Evolutionary conservation across 164 flowering plant species (phyloP).

Genomic region (Akebia trifoliata): DNA sequence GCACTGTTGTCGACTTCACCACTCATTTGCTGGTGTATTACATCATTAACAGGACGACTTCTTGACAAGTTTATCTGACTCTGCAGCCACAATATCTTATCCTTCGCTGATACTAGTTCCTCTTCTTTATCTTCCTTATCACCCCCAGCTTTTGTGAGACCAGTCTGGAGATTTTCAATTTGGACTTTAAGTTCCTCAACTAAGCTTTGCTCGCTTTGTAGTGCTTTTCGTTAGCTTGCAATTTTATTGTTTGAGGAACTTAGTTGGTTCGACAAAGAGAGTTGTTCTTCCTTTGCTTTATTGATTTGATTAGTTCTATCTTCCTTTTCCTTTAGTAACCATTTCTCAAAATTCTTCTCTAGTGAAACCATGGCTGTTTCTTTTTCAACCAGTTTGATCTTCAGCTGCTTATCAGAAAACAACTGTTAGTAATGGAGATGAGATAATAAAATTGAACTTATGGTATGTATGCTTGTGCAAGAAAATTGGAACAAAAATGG

Average conservation of each 20-base stretch:
- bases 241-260: conserved; percentile 39
- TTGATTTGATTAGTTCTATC: conserved; percentile 20
- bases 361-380: conserved; percentile 29
- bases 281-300: conserved; percentile 34
- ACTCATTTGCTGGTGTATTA: conserved; percentile 19
- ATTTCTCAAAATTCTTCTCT: conserved; percentile 29
- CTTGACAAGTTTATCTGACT: conserved; percentile 38
- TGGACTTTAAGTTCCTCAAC: conserved; percentile 44
- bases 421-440: too few species aligned
- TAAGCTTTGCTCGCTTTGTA: conserved; percentile 50
- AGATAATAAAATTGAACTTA: too few species aligned
- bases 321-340: conserved; percentile 34
- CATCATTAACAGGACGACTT: conserved; percentile 25
- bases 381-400: conserved; percentile 44
- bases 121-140: conserved; percentile 76
- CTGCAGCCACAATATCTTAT: conserved; percentile 67
- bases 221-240: conserved; percentile 42
- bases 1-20: conserved; percentile 20
- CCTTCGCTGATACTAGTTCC: conserved; percentile 69
- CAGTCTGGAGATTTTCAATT: conserved; percentile 36
- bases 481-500: too few species aligned
- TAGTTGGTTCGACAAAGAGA: conserved; percentile 31
- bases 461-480: too few species aligned
- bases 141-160: conserved; percentile 33
- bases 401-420: conserved; percentile 63